Conservation (phyloP, 2,329 filamentous ascomycete species). For the Pseudodiploospora longispora region DNA sequence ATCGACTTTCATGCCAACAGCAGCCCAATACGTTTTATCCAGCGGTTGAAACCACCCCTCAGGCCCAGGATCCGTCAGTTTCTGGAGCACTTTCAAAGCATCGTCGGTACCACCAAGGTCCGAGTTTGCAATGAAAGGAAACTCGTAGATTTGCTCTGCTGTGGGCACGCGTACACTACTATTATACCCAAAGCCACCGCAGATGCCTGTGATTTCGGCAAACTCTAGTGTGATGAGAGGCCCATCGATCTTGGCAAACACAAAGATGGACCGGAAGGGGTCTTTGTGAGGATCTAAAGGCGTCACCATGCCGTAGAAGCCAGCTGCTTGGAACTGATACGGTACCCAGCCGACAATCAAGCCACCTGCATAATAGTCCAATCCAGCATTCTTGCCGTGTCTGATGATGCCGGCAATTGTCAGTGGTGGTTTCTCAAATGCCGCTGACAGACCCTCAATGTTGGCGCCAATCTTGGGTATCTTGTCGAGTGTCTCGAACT, state of each 20-base stretch:
- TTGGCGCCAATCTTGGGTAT: no score
- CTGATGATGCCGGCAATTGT: neutral
- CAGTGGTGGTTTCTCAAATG: neutral
- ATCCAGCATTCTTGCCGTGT: neutral
- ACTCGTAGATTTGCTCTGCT: neutral
- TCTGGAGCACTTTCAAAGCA: neutral
- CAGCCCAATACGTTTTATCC: slow-evolving; percentile 4
- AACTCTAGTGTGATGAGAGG: neutral
- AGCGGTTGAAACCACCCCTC: neutral
- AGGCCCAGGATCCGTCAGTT: neutral
- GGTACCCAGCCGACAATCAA: neutral
- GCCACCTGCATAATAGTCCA: neutral
- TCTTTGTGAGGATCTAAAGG: neutral
- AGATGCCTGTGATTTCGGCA: neutral
- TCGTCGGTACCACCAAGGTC: neutral
- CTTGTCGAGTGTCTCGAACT: no score
- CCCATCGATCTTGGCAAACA: slow-evolving; percentile 19
- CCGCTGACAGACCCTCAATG: neutral
- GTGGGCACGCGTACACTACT: neutral
- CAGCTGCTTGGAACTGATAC: neutral
- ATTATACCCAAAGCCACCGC: neutral
- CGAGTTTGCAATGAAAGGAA: neutral
- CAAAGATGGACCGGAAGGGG: slow-evolving; percentile 24
- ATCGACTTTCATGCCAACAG: neutral
- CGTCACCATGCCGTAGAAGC: neutral